Base-by-base conservation (phyloP, 2,329 filamentous ascomycete genomes). In the Colletotrichum sp. region DNA sequence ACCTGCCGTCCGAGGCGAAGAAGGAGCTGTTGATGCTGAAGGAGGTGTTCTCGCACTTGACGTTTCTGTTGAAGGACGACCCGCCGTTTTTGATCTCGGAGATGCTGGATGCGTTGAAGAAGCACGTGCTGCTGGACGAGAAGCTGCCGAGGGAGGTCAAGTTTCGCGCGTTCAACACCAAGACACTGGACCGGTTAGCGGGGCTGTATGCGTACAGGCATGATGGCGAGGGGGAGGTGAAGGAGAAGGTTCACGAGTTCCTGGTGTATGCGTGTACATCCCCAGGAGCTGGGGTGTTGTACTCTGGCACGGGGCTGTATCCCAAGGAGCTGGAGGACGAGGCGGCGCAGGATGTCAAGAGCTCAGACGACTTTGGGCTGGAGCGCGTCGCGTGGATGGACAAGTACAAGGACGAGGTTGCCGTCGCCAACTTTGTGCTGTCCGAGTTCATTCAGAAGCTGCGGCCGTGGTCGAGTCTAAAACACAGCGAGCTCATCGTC, bases 251-350 rank as follows among this genome's bases (percentile, higher is more conserved):
- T 1, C 95, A 98, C 78, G 90, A 92, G 2, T 95, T 99, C 78
- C 87, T 99, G 62, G 85, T 93, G 65, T 88, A 92, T 44, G 90
- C 94, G 5, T 98, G 96, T 84, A 98, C 95, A 2, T 93, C 91
- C 57, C 87, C 93, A 1, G 89, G 89, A 6, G 92, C 93, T 66
- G 97, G 96, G 16, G 90, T 98, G 3, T 86, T 98, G 69, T 91
- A 96, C 69, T 90, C 93, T 5, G 93, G 95, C 74, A 92, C 92
- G 44, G 96, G 96, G n/a, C 95, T 95, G 84, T 99, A 99, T 83
- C 95, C 96, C 8, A 92, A 93, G 55, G 92, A 94, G 75, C 88
- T 92, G 4, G 91, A 94, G 69, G 86, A 89, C 24, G 84, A 88
- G 36, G 78, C 81, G 15, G 81, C 83, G 34, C 80, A 83, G 36